phyloP scores from a whole-genome alignment of 2,329 filamentous ascomycete species.

The Emmonsiellopsis sp. region DNA sequence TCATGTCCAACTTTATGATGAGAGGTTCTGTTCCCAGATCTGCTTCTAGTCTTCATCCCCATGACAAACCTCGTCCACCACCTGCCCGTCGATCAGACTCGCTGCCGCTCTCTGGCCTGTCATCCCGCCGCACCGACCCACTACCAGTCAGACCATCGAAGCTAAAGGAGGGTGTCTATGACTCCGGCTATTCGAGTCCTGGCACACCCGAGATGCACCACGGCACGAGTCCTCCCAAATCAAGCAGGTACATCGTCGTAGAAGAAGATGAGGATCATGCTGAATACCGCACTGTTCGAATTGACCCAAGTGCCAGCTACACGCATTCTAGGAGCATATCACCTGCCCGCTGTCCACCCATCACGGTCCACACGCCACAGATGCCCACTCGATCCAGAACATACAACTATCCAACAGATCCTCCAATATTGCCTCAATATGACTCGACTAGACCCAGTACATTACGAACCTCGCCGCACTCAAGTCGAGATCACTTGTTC shows the following conservation, averaged over 20 bases:
- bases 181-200: constrained; percentile 39
- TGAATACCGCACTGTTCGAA: constrained; percentile 13
- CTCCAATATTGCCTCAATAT: constrained; percentile 4
- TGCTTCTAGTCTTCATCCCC: constrained; percentile 21
- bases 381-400: constrained; percentile 22
- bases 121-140: constrained; percentile 17
- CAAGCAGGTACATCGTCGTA: constrained; percentile 25
- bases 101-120: constrained; percentile 20
- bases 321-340: constrained; percentile 22
- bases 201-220: constrained; percentile 32
- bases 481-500: constrained; percentile 2
- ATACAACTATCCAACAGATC: constrained; percentile 18
- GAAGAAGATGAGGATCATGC: constrained; percentile 18
- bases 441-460: constrained; percentile 2
- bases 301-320: constrained; percentile 20
- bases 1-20: constrained; percentile 6
- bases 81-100: constrained; percentile 22
- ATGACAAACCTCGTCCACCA: constrained; percentile 22
- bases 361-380: constrained; percentile 12
- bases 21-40: constrained; percentile 22
- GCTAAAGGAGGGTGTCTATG: constrained; percentile 27
- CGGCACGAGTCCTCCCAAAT: constrained; percentile 25
- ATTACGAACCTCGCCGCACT: background rate
- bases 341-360: constrained; percentile 18
- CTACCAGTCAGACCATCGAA: constrained; percentile 27